A percentile compares a stretch with the other conserved stretches of the same genome.
phyloP scores from a whole-genome alignment of 2,329 filamentous ascomycete species.

The Trichoderma aggressivum region DNA sequence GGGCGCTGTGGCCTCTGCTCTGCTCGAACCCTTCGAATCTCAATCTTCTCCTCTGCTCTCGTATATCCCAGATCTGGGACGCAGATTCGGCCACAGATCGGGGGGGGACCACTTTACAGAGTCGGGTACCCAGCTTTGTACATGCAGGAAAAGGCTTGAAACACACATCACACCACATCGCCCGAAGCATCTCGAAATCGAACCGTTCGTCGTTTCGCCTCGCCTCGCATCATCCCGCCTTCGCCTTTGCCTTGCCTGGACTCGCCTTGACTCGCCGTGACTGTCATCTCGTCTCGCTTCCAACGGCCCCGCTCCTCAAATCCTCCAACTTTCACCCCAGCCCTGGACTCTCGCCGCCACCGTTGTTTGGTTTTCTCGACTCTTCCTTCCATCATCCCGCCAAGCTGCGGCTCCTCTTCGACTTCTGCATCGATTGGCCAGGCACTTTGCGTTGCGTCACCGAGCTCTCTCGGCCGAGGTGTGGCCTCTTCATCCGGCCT shows the following conservation, averaged over 20 bases:
- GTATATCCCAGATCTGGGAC: neutral
- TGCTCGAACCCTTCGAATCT: neutral
- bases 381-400: neutral
- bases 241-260: neutral
- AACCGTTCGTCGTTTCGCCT: neutral
- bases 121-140: neutral
- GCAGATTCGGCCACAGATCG: neutral
- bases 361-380: neutral
- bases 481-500: neutral
- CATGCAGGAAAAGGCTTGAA: neutral
- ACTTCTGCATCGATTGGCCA: neutral
- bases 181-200: neutral
- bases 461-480: neutral
- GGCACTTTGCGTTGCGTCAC: neutral
- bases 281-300: constrained; percentile 2
- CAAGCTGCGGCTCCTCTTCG: neutral
- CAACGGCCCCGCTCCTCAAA: constrained; percentile 2
- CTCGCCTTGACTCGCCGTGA: neutral
- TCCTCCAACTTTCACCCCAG: neutral
- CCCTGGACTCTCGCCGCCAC: neutral
- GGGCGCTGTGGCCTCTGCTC: neutral
- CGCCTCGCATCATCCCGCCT: neutral
- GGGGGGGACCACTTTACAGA: constrained; percentile 1
- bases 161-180: neutral
- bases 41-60: neutral